Base-by-base conservation (phyloP, 1,139 yeast genomes). In the Geotrichum citri-aurantii region DNA sequence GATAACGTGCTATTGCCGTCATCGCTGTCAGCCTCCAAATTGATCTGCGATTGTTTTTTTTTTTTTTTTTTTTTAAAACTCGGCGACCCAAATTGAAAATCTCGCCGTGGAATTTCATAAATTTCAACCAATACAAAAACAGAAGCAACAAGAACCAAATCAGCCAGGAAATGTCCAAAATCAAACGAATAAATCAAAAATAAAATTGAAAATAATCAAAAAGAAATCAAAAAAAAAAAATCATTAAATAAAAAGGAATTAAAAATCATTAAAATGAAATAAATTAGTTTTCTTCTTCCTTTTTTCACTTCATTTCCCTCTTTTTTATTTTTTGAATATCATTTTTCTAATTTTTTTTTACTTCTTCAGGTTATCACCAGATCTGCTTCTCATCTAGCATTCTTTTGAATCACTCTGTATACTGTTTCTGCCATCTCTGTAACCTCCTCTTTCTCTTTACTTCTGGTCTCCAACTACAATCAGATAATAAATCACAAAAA, bases 401-500 rank as follows among this genome's bases (percentile, higher is more conserved):
- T 48, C 14, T 48, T 37, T 37, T 37, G 14, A 14, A 37, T 37
- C 17, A 12, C 12, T 37, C 42, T 37, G 6, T n/a, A 17, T 37
- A 37, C 42, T 37, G 42, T 17, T 37, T 37, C 42, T 37, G 42
- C n/a, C 12, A 11, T 1, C 37, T n/a, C 7, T 37, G 42, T 37
- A 37, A 37, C 14, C n/a, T 1, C 19, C 19, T 14, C n/a, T n/a
- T 37, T 37, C 19, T 12, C 19, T 37, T 37, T 14, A n/a, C 42
- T 37, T n/a, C 42, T 37, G 42, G 42, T 37, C 17, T 17, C 42
- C 42, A 37, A 37, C 42, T 37, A 37, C 42, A 21, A 48, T 24
- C 50, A 48, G 50, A 26, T 29, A 48, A 48, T 48, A 26, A 48
- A 48, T 48, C 33, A 26, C 19, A 46, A 46, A 8, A 48, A 21